A percentile compares a stretch with the other conserved stretches of the same genome.
These are phyloP conservation scores for Cryomyces minteri DNA, from an alignment of 495 filamentous ascomycete genomes.

Conservation along the genomic window DNA sequence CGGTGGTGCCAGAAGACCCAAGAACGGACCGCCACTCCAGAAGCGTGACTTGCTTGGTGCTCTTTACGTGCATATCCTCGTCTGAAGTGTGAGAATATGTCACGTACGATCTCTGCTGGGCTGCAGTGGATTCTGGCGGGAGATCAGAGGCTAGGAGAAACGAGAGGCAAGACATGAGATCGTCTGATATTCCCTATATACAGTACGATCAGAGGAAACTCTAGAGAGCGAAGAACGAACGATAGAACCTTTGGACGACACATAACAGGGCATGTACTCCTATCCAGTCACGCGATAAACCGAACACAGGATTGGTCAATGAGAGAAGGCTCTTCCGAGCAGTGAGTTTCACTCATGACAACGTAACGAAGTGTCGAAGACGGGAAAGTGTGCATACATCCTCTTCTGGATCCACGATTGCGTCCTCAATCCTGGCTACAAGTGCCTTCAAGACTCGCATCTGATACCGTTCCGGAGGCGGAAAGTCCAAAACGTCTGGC, in stretches of 20 bases:
- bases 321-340: too few species aligned
- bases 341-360: too few species aligned
- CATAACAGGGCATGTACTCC: too few species aligned
- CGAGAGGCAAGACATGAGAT: conserved; percentile 44
- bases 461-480: conserved; percentile 49
- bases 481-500: conserved; percentile 24
- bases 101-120: conserved; percentile 60
- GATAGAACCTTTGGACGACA: too few species aligned
- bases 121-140: conserved; percentile 37
- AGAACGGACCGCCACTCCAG: conserved; percentile 61
- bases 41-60: conserved; percentile 27
- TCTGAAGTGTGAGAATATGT: conserved; percentile 24
- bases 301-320: too few species aligned
- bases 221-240: too few species aligned
- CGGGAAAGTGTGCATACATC: conserved; percentile 44
- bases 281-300: too few species aligned
- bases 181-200: conserved; percentile 53
- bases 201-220: too few species aligned
- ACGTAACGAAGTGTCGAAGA: neutral
- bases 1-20: conserved; percentile 60
- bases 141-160: conserved; percentile 37
- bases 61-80: neutral
- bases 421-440: conserved; percentile 41
- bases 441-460: conserved; percentile 56
- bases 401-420: conserved; percentile 57